phyloP scores from a whole-genome alignment of 768 basidiomycete genomes.

The Phaeotremella fagi region DNA sequence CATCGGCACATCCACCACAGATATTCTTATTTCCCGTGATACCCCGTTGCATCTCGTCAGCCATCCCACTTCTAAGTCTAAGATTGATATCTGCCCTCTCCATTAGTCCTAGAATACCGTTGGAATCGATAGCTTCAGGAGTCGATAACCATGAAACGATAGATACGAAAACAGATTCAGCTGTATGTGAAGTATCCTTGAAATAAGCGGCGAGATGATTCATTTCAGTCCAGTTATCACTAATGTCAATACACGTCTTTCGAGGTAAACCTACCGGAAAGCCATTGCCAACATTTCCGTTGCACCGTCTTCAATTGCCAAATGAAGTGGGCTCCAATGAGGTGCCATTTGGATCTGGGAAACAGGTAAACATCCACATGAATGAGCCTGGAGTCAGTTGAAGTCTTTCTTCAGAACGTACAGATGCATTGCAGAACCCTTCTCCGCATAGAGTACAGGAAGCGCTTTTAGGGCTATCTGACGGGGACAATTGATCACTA shows the following conservation, averaged over 20 bases:
- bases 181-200: background rate
- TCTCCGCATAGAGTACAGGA: background rate
- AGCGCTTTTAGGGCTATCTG: background rate
- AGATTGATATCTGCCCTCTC: constrained; percentile 8
- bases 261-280: background rate
- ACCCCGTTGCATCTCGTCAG: constrained; percentile 1
- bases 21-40: constrained; percentile 2
- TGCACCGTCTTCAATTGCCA: background rate
- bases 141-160: background rate
- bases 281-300: background rate
- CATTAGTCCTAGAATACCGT: constrained; percentile 6
- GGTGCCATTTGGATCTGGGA: background rate
- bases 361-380: background rate
- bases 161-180: background rate
- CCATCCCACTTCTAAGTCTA: background rate
- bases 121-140: background rate
- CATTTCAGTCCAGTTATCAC: background rate
- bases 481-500: background rate
- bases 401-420: background rate
- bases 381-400: background rate
- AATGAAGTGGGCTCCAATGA: background rate
- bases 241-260: too few relatives aligned
- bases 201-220: background rate
- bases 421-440: background rate
- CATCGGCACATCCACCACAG: constrained; percentile 7